A percentile compares a stretch with the other conserved stretches of the same genome.
Conservation (phyloP, 495 filamentous ascomycete genomes). For the Aspergillus leporis region DNA sequence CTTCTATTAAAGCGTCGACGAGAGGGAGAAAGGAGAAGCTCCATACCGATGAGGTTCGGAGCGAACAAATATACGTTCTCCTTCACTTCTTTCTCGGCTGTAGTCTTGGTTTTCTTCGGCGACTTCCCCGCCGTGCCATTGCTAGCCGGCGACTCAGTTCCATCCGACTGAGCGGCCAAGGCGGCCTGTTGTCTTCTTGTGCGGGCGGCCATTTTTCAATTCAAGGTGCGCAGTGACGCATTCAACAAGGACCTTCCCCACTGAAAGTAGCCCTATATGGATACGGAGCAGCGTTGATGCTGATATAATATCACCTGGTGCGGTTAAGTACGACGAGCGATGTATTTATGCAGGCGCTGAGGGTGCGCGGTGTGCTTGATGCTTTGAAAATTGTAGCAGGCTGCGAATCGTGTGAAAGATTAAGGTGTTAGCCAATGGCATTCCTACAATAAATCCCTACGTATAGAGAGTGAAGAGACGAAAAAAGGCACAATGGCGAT, state of each 20-base stretch:
- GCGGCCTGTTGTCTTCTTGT: conserved; percentile 48
- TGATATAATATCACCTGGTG: not conserved
- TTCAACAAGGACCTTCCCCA: not conserved
- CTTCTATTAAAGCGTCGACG: conserved; percentile 2
- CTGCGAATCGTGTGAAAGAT: not conserved
- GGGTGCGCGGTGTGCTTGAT: not conserved
- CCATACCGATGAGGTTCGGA: conserved; percentile 89
- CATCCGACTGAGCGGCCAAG: conserved; percentile 34
- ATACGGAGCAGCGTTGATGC: not conserved
- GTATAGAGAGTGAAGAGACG: not conserved
- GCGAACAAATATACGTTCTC: conserved; percentile 97
- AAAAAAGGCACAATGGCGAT: not conserved
- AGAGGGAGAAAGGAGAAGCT: conserved; percentile 18
- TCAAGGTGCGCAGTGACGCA: not conserved
- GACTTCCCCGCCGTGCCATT: conserved; percentile 34
- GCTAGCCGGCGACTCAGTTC: conserved; percentile 33
- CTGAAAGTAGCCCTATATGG: not conserved
- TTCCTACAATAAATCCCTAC: not conserved
- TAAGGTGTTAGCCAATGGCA: not conserved
- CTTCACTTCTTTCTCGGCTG: conserved; percentile 36
- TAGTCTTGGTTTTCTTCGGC: conserved; percentile 30
- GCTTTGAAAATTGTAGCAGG: not conserved
- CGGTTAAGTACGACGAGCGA: not conserved
- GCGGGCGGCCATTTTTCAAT: conserved; percentile 39
- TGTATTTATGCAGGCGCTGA: not conserved